These are phyloP conservation scores for Nothophoma quercina DNA, from an alignment of 2,329 filamentous ascomycete genomes.

Conservation along the genomic window DNA sequence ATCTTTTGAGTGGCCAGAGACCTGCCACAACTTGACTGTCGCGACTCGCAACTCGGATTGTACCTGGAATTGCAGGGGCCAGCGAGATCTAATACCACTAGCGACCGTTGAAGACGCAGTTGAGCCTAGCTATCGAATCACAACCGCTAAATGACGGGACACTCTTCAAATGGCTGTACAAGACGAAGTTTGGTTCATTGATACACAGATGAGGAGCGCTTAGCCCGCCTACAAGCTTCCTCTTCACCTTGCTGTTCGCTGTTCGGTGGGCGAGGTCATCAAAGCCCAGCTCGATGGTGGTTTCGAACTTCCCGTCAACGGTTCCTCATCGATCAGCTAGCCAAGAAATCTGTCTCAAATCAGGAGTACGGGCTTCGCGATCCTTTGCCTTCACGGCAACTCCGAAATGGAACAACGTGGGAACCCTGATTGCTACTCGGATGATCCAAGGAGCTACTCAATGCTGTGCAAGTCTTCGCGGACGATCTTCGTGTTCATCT, in stretches of 20 bases:
- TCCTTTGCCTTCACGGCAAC: constrained; percentile 11
- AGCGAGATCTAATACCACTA: constrained; percentile 13
- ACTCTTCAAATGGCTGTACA: not conserved
- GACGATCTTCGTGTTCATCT: constrained; percentile 4
- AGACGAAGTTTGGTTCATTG: not conserved
- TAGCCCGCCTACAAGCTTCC: not conserved
- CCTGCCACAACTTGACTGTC: not conserved
- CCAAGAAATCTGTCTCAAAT: not conserved
- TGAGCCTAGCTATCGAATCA: constrained; percentile 1
- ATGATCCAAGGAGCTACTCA: constrained; percentile 4
- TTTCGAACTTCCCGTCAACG: not conserved
- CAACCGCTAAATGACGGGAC: not conserved
- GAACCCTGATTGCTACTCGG: not conserved
- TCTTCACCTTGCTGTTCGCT: not conserved
- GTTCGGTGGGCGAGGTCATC: not conserved
- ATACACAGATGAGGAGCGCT: not conserved
- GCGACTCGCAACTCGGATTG: constrained; percentile 5
- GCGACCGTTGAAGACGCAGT: constrained; percentile 19
- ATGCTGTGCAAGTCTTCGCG: constrained; percentile 7
- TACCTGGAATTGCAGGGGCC: constrained; percentile 11
- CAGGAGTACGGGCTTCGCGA: not conserved
- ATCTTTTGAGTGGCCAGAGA: not conserved
- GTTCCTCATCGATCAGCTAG: not conserved
- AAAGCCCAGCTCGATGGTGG: not conserved
- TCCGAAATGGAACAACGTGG: constrained; percentile 7